These are phyloP conservation scores for Bullera alba DNA, from an alignment of 768 basidiomycete genomes.

Conservation along the genomic window DNA sequence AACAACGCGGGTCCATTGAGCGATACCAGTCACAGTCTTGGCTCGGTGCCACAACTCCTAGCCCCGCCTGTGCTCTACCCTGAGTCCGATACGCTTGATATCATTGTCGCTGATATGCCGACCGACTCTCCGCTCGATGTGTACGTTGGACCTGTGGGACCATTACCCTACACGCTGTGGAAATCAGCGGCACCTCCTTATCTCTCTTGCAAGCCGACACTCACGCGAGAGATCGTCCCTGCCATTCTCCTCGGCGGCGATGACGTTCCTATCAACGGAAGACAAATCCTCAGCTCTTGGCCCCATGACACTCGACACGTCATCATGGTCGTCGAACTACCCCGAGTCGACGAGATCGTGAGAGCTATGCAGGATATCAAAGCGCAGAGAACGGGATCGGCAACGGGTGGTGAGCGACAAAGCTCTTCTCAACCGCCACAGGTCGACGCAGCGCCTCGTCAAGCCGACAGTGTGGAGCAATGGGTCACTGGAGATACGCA, in stretches of 20 bases:
- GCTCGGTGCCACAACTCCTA: conserved; percentile 83
- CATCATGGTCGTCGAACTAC: conserved; percentile 79
- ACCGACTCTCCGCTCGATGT: conserved; percentile 64
- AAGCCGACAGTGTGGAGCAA: too few species aligned
- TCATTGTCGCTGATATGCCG: conserved; percentile 83
- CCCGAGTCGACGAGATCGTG: conserved; percentile 65
- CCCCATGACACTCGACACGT: conserved; percentile 52
- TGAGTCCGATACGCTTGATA: conserved; percentile 64
- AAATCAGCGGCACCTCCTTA: conserved; percentile 51
- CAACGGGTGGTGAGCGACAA: neutral
- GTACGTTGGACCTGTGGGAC: conserved; percentile 83
- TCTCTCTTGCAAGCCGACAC: neutral
- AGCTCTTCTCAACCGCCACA: neutral
- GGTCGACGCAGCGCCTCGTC: neutral
- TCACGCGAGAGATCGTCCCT: neutral
- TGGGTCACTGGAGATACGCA: neutral
- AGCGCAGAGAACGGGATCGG: neutral
- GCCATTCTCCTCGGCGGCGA: conserved; percentile 3
- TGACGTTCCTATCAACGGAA: conserved; percentile 7
- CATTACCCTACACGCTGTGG: conserved; percentile 69
- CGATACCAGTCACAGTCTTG: too few species aligned
- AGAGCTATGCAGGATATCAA: conserved; percentile 67
- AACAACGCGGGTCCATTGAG: conserved; percentile 72
- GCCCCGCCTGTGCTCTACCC: conserved; percentile 69
- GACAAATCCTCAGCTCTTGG: conserved; percentile 13